Evolutionary conservation across 2,329 filamentous ascomycete species (phyloP), one percentile per base, ranked within the genome.

Genomic region (Xylariomycetidae sp.): DNA sequence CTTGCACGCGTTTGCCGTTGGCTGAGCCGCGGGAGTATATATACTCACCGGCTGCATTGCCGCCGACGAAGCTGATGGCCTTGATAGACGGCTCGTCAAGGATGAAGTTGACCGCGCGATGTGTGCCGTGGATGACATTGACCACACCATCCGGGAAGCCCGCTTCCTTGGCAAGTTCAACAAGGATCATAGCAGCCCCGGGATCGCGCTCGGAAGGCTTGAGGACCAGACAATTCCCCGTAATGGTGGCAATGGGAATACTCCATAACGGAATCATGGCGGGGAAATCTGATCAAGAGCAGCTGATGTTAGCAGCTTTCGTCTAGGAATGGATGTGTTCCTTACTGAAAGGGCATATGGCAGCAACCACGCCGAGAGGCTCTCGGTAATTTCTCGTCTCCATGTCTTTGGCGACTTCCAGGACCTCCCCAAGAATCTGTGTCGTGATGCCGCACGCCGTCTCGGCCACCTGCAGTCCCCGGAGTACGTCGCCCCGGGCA

Each of bases 201-300:
- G 85, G 85, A 52, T 90, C 85, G 38, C 85, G 78, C 67, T 93
- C 85, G 1, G 85, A 90, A 8, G 85, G 85, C 72, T 93, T 93
- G 49, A 93, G 69, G 47, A 93, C 76, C 38, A 88, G 68, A 10
- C 84, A 89, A 68, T 93, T 93, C 32, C 85, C 85, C 13, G 83
- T 87, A 19, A 89, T 75, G 26, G 85, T 85, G 29, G 85, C 85
- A 49, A 92, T 84, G 25, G 85, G 86, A 42, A 93, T 88, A 40
- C 76, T 87, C 85, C 85, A 93, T n/a, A 93, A 71, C 4, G 85
- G 86, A 59, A 93, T 92, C 85, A 93, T 93, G 49, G 85, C 85
- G 26, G 85, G 85, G 65, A 92, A 92, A 69, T 92, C 81, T 85
- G n/a, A n/a, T n/a, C n/a, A n/a, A n/a, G n/a, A n/a, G n/a, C n/a